Percentiles rank a stretch among this genome's conserved stretches.
These are phyloP conservation scores for Plasmodium blacklocki DNA, from an alignment of 169 alveolate genomes.

Conservation along the genomic window DNA sequence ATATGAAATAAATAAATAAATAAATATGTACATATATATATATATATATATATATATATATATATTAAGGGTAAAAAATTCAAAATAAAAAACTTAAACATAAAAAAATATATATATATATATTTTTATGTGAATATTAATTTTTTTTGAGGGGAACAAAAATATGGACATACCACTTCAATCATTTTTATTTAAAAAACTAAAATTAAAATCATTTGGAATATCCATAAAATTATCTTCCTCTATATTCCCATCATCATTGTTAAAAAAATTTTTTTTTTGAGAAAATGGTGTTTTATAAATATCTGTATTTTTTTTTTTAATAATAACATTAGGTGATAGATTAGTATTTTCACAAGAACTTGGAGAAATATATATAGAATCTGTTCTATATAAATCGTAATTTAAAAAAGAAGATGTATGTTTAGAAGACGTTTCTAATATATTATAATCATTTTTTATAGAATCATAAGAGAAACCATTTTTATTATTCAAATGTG, in stretches of 20 bases:
- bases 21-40: background rate
- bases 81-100: background rate
- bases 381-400: background rate
- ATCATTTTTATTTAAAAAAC: conserved; percentile 14
- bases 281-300: background rate
- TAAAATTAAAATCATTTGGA: conserved; percentile 13
- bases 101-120: background rate
- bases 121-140: background rate
- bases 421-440: background rate
- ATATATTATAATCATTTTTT: conserved; percentile 4
- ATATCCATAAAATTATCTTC: background rate
- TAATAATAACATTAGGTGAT: background rate
- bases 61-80: background rate
- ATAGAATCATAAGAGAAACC: background rate
- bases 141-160: too few species aligned
- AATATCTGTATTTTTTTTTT: background rate
- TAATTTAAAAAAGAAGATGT: conserved; percentile 9
- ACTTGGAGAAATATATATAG: background rate
- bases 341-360: background rate
- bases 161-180: background rate
- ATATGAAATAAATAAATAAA: background rate
- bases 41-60: background rate
- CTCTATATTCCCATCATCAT: conserved; percentile 8
- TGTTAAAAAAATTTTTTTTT: background rate
- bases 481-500: background rate